phyloP scores from a whole-genome alignment of 352 stramenopile species.

The Pseudoperonospora humuli region DNA sequence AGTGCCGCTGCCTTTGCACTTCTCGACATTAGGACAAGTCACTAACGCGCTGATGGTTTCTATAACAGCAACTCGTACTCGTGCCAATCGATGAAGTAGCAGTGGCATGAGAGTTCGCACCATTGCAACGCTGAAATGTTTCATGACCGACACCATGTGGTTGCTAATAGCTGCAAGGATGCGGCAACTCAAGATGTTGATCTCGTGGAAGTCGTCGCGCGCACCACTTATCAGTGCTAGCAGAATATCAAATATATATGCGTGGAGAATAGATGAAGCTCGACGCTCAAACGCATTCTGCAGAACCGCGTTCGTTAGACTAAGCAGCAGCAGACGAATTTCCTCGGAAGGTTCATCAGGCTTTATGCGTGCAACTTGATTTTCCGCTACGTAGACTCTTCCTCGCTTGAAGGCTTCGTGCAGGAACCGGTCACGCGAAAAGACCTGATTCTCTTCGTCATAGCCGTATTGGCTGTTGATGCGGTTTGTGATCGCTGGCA shows the following conservation, averaged over 20 bases:
- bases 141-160: conserved; percentile 87
- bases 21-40: conserved; percentile 80
- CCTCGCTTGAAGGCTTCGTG: too few relatives aligned
- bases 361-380: conserved; percentile 32
- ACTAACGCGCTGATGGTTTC: conserved; percentile 79
- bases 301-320: conserved; percentile 44
- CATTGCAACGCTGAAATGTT: conserved; percentile 89
- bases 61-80: conserved; percentile 83
- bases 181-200: conserved; percentile 73
- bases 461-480: conserved; percentile 58
- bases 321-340: conserved; percentile 55
- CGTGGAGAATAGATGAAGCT: conserved; percentile 68
- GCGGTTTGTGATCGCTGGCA: conserved; percentile 59
- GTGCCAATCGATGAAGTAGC: conserved; percentile 85
- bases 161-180: too few relatives aligned
- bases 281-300: conserved; percentile 39
- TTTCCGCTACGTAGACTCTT: conserved; percentile 36
- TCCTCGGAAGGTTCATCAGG: conserved; percentile 69
- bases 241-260: conserved; percentile 76
- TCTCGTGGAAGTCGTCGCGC: conserved; percentile 81
- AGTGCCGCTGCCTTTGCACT: conserved; percentile 90
- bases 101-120: conserved; percentile 71
- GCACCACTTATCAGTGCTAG: conserved; percentile 61
- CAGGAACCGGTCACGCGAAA: conserved; percentile 57
- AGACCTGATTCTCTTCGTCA: conserved; percentile 71